Conservation (phyloP, 345 rosid species). For the Melastoma malabathricum region DNA sequence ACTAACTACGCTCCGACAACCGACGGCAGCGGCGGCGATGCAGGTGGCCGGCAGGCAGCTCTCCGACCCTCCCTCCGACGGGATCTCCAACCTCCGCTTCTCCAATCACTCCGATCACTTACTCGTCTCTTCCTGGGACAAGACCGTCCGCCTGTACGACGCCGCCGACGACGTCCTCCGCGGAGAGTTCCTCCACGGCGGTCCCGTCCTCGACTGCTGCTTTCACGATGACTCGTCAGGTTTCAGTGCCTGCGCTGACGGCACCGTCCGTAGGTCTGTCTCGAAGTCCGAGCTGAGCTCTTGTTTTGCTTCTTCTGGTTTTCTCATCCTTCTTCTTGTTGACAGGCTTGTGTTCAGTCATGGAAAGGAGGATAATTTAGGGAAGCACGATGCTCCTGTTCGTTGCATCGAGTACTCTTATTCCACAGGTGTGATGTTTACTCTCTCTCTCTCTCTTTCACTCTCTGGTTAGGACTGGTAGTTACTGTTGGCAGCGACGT, state of each 20-base stretch:
- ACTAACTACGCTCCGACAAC: constrained; percentile 5
- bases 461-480: neutral
- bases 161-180: constrained; percentile 56
- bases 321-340: constrained; percentile 6
- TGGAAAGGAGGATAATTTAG: constrained; percentile 76
- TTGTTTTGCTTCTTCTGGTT: neutral
- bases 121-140: constrained; percentile 97
- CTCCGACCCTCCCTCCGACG: constrained; percentile 74
- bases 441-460: neutral
- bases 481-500: neutral
- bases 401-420: constrained; percentile 92
- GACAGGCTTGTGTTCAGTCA: constrained; percentile 68
- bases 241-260: constrained; percentile 70
- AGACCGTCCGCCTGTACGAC: constrained; percentile 74
- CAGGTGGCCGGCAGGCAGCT: constrained; percentile 69
- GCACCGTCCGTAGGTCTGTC: constrained; percentile 53
- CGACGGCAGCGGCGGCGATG: constrained; percentile 36
- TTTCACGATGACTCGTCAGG: constrained; percentile 96
- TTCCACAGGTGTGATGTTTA: constrained; percentile 57
- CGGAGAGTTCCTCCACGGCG: constrained; percentile 93
- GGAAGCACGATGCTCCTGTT: constrained; percentile 80
- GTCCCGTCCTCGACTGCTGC: constrained; percentile 90
- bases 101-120: constrained; percentile 90
- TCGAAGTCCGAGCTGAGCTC: neutral
- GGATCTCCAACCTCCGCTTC: constrained; percentile 86